Evolutionary conservation across 345 rosid species (phyloP).

Genomic region (Cardamine occulta): DNA sequence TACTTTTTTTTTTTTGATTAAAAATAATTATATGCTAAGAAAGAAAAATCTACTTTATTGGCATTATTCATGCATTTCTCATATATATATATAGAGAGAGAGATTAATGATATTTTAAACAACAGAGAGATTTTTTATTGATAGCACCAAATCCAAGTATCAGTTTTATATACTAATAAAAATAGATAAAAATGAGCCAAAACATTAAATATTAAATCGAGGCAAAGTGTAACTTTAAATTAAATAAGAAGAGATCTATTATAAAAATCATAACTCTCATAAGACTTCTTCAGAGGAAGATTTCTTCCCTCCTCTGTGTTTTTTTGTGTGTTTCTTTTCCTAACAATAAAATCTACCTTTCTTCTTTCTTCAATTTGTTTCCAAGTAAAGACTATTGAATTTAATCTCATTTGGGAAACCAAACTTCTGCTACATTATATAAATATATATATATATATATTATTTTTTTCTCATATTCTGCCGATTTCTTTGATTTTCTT

Average conservation of each 20-base stretch:
- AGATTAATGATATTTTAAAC: not conserved
- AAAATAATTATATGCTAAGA: not conserved
- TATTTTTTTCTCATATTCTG: not conserved
- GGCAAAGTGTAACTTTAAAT: conserved; percentile 25
- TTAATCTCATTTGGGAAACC: not conserved
- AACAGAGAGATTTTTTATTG: not conserved
- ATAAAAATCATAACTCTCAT: conserved; percentile 10
- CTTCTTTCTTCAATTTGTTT: conserved; percentile 40
- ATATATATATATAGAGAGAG: not conserved
- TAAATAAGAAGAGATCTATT: conserved; percentile 5
- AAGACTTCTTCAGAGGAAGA: conserved; percentile 29
- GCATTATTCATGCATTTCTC: conserved; percentile 12
- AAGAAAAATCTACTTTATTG: not conserved
- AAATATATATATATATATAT: not conserved
- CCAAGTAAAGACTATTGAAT: not conserved
- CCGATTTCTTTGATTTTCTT: not conserved
- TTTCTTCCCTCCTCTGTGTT: conserved; percentile 23
- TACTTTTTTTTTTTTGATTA: not conserved
- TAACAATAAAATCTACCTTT: conserved; percentile 35
- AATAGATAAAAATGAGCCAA: not conserved
- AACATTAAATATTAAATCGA: conserved; percentile 16
- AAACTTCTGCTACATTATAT: conserved; percentile 11
- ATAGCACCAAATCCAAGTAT: conserved; percentile 23
- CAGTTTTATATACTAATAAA: not conserved
- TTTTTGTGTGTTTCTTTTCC: conserved; percentile 25